Conservation (phyloP, 73 alveolate species). For the Breviolum minutum region DNA sequence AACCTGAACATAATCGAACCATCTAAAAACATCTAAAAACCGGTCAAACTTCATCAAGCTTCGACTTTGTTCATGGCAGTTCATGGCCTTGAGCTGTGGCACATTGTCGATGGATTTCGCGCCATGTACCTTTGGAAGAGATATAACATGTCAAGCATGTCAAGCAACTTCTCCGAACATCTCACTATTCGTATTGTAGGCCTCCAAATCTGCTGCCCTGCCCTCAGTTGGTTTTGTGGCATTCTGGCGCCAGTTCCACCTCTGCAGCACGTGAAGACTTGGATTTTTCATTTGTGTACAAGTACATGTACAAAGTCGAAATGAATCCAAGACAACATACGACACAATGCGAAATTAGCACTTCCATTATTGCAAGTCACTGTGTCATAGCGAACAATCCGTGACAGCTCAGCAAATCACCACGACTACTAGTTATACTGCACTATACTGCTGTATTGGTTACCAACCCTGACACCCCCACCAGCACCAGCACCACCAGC, state of each 20-base stretch:
- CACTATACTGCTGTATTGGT: too few relatives aligned
- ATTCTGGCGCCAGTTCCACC: constrained; percentile 84
- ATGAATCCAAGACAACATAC: background rate
- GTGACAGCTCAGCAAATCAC: too few relatives aligned
- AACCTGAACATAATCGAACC: background rate
- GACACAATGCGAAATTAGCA: background rate
- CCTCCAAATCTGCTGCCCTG: constrained; percentile 81
- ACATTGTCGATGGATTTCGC: constrained; percentile 66
- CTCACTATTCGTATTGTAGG: background rate
- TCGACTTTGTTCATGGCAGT: background rate
- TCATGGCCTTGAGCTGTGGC: constrained; percentile 69
- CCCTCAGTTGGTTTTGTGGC: constrained; percentile 87
- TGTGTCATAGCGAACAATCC: too few relatives aligned
- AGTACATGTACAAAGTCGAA: too few relatives aligned
- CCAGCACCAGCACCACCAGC: too few relatives aligned
- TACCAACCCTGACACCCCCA: too few relatives aligned
- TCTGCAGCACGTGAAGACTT: background rate
- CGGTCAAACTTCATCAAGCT: background rate
- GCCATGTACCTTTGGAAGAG: constrained; percentile 5
- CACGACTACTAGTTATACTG: too few relatives aligned
- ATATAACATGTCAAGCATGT: background rate
- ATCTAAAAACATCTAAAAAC: background rate
- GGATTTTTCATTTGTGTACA: too few relatives aligned
- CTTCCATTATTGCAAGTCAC: too few relatives aligned
- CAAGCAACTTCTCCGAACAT: background rate